Evolutionary conservation across 2,329 filamentous ascomycete genomes (phyloP).

Genomic region (Aureobasidium sp.): DNA sequence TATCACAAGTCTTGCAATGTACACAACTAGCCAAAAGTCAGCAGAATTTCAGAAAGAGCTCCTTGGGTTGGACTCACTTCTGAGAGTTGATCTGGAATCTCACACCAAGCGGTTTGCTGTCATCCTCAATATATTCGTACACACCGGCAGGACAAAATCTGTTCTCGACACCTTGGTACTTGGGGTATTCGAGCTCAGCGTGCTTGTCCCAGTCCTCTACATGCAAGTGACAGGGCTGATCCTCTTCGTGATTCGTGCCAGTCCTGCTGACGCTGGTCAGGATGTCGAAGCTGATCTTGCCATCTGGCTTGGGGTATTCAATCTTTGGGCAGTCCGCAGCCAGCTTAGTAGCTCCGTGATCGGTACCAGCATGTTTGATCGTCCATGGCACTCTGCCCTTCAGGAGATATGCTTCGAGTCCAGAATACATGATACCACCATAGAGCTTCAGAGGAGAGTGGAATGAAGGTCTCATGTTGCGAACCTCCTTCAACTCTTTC

Average conservation of each 20-base stretch:
- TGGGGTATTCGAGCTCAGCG: conserved; percentile 72
- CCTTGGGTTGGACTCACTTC: conserved; percentile 60
- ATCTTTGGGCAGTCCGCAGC: conserved; percentile 81
- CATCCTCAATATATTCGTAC: conserved; percentile 96
- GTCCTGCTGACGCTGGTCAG: conserved; percentile 91
- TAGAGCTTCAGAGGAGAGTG: conserved; percentile 79
- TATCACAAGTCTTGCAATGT: conserved; percentile 99
- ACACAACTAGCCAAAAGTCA: conserved; percentile 64
- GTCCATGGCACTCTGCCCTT: conserved; percentile 89
- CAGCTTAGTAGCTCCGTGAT: conserved; percentile 70
- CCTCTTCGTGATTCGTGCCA: conserved; percentile 97
- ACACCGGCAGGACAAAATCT: conserved; percentile 95
- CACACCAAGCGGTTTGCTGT: conserved; percentile 76
- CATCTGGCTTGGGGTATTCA: conserved; percentile 94
- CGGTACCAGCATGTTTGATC: conserved; percentile 71
- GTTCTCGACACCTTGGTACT: conserved; percentile 89
- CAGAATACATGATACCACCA: conserved; percentile 87
- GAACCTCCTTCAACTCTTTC: conserved; percentile 89
- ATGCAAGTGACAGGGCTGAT: conserved; percentile 92
- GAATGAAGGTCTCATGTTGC: conserved; percentile 97
- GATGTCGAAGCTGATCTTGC: conserved; percentile 91
- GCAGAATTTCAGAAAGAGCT: conserved; percentile 10
- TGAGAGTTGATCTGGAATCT: conserved; percentile 96
- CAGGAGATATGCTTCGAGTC: conserved; percentile 80
- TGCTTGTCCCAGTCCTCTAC: conserved; percentile 94